Conservation (phyloP, 1,139 yeast species). For the Scheffersomyces cryptocercus region DNA sequence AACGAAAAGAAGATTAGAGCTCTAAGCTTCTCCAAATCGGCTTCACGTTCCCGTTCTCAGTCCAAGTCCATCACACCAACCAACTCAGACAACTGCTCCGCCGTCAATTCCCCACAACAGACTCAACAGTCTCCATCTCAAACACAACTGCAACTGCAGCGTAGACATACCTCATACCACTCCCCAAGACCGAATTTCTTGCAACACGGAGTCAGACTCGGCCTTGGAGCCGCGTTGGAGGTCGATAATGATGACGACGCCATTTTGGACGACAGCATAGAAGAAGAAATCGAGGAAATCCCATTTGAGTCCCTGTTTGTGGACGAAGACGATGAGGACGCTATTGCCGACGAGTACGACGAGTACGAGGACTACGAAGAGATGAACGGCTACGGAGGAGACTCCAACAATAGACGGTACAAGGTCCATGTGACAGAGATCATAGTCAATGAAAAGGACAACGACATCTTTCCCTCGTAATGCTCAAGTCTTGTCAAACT, state of each 20-base stretch:
- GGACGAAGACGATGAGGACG: conserved; percentile 15
- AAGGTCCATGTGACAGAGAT: conserved; percentile 57
- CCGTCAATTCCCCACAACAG: background rate
- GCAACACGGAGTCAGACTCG: conserved; percentile 10
- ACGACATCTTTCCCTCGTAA: conserved; percentile 15
- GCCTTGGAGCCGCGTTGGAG: conserved; percentile 15
- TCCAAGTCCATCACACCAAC: background rate
- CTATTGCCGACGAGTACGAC: conserved; percentile 9
- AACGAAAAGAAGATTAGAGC: conserved; percentile 37
- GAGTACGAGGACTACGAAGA: conserved; percentile 9
- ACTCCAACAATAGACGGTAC: conserved; percentile 28
- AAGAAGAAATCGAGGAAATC: conserved; percentile 5
- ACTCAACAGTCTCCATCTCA: background rate
- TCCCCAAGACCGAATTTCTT: conserved; percentile 26
- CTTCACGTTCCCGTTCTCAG: conserved; percentile 2
- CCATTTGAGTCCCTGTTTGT: conserved; percentile 4
- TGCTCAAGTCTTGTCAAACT: too few species aligned
- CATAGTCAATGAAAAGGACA: conserved; percentile 39
- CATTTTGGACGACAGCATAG: conserved; percentile 5
- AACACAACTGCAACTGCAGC: conserved; percentile 4
- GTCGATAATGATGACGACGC: conserved; percentile 12
- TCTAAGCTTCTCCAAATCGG: conserved; percentile 20
- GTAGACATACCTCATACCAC: conserved; percentile 40
- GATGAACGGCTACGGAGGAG: conserved; percentile 25
- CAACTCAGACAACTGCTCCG: background rate